Base-by-base conservation (phyloP, 345 rosid species). In the Combretum micranthum region DNA sequence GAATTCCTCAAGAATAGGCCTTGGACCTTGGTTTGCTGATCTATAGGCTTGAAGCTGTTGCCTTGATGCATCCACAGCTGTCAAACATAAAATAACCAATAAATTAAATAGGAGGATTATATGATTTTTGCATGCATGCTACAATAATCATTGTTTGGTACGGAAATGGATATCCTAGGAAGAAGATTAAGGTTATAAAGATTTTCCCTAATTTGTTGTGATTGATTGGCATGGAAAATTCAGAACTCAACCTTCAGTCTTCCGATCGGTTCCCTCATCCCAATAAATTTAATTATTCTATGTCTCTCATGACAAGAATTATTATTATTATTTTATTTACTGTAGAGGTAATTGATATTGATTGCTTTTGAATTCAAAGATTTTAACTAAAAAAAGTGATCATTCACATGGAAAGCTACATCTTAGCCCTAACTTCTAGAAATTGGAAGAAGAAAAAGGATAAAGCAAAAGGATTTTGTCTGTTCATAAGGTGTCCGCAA, bases 1-100 rank as follows among this genome's bases (percentile, higher is more conserved):
- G 79, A 94, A 94, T 67, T 94, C 97, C 84, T 84, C 99, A 49
- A 94, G 95, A 64, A 85, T 74, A 13, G 87, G 88, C 65, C 64
- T 78, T 57, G 85, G 54, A 57, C 73, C 84, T 74, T 80, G 87
- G 59, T 70, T 84, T 62, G 72, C 80, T 32, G 39, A 32, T 75
- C 78, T 73, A 55, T 72, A 80, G 50, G 83, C 87, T 57, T 78
- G 87, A 51, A 94, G 70, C 64, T 90, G 95, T 71, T 82, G 93
- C 67, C 81, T 84, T 64, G 92, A 90, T 64, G 78, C 79, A 69
- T 94, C 97, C 58, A 90, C 80, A 68, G 96, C 99, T 94, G 79
- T 66, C 39, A 50, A 22, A 16, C 52, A 57, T 10, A 18, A 15
- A 23, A 22, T 46, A 0, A 20, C 39, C 22, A 25, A 57, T 20